phyloP scores from a whole-genome alignment of 2,329 filamentous ascomycete genomes.

The Dactylella cylindrospora region DNA sequence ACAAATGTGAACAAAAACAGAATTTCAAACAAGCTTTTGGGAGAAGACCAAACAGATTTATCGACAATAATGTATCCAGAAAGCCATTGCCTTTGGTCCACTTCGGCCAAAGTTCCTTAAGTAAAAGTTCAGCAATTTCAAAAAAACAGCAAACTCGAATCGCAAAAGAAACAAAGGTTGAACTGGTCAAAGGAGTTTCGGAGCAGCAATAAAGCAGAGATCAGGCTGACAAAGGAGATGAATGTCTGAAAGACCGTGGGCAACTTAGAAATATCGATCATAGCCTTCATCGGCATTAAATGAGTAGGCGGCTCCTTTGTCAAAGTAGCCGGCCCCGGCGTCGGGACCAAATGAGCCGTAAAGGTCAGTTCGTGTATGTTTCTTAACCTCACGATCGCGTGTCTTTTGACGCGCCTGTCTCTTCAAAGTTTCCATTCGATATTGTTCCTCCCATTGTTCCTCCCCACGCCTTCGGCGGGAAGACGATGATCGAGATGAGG shows the following conservation, averaged over 20 bases:
- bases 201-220: background rate
- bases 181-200: slow-evolving; percentile 13
- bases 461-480: slow-evolving; percentile 33
- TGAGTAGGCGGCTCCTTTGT: slow-evolving; percentile 28
- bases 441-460: slow-evolving; percentile 43
- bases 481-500: slow-evolving; percentile 20
- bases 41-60: slow-evolving; percentile 9
- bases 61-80: slow-evolving; percentile 8
- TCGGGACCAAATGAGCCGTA: slow-evolving; percentile 31
- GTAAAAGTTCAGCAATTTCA: slow-evolving; percentile 8
- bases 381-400: slow-evolving; percentile 40
- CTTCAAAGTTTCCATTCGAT: slow-evolving; percentile 36
- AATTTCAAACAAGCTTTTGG: slow-evolving; percentile 35
- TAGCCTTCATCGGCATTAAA: slow-evolving; percentile 26
- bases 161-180: slow-evolving; percentile 19
- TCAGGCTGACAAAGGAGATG: slow-evolving; percentile 9
- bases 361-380: slow-evolving; percentile 21
- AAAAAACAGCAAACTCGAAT: slow-evolving; percentile 17
- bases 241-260: slow-evolving; percentile 17
- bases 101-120: slow-evolving; percentile 24
- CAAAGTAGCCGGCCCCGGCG: slow-evolving; percentile 30
- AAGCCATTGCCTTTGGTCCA: slow-evolving; percentile 15
- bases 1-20: slow-evolving; percentile 12
- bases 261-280: slow-evolving; percentile 27
- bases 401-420: slow-evolving; percentile 40